Conservation (phyloP, 176 grass and related monocot genomes). For the Urochloa ruziziensis region DNA sequence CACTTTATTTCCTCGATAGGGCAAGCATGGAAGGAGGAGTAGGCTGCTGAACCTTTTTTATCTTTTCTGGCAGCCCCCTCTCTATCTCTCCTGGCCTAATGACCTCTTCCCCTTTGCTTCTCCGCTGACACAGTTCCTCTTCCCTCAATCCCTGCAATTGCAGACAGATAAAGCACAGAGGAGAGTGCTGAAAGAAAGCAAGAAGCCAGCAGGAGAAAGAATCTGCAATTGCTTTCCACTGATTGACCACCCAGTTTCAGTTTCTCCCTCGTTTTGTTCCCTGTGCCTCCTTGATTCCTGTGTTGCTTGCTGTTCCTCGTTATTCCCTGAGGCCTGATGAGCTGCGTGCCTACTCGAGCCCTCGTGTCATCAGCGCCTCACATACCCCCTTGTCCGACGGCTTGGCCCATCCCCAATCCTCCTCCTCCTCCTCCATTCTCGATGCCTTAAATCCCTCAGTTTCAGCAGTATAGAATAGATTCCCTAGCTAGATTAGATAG, state of each 20-base stretch:
- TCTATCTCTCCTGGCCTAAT: background rate
- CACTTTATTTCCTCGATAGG: background rate
- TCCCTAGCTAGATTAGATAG: too few relatives aligned
- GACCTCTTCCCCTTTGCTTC: conserved; percentile 27
- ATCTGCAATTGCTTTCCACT: conserved; percentile 46
- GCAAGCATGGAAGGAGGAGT: background rate
- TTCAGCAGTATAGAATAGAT: too few relatives aligned
- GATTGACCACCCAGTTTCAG: conserved; percentile 46
- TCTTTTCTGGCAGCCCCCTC: background rate
- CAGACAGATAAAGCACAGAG: too few relatives aligned
- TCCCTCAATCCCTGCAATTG: too few relatives aligned
- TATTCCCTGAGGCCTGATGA: conserved; percentile 26
- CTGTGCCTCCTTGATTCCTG: conserved; percentile 41
- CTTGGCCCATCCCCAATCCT: background rate
- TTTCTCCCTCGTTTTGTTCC: conserved; percentile 31
- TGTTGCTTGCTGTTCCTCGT: conserved; percentile 33
- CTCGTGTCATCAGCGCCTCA: background rate
- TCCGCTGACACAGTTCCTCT: conserved; percentile 19
- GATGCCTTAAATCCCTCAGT: conserved; percentile 5
- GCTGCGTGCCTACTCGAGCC: too few relatives aligned
- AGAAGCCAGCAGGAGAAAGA: too few relatives aligned
- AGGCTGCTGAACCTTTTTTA: background rate
- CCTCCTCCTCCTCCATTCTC: conserved; percentile 31
- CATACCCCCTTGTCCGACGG: background rate
- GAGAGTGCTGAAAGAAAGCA: too few relatives aligned